Conservation (phyloP, 2,329 filamentous ascomycete genomes). For the Claviceps quebecensis region DNA sequence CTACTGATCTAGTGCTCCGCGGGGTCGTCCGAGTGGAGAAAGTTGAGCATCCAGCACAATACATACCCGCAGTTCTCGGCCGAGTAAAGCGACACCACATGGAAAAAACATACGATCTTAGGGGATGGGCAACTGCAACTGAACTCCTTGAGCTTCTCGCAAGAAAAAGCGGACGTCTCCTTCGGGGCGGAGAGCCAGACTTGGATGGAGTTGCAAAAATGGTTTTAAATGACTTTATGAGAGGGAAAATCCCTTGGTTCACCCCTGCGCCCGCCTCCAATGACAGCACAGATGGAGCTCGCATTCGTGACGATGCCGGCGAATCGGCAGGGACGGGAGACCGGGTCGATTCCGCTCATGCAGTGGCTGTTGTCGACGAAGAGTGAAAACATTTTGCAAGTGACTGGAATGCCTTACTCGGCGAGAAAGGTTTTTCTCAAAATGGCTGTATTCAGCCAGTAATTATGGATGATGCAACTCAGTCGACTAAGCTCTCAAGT, state of each 20-base stretch:
- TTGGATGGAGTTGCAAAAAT: conserved; percentile 92
- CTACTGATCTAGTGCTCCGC: conserved; percentile 75
- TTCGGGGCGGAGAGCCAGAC: conserved; percentile 90
- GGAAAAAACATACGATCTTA: conserved; percentile 83
- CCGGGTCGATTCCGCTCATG: conserved; percentile 35
- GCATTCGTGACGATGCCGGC: conserved; percentile 66
- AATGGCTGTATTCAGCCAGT: neutral
- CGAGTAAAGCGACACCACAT: conserved; percentile 78
- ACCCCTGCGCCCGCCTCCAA: conserved; percentile 58
- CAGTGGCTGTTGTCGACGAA: conserved; percentile 3
- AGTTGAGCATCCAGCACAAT: conserved; percentile 91
- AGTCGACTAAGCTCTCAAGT: neutral
- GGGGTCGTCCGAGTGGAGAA: conserved; percentile 92
- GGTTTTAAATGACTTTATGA: conserved; percentile 89
- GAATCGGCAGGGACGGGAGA: conserved; percentile 80
- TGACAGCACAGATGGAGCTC: conserved; percentile 35
- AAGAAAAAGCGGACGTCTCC: conserved; percentile 69
- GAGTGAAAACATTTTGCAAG: neutral
- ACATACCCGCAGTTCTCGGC: conserved; percentile 69
- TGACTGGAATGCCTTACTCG: neutral
- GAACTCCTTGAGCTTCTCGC: conserved; percentile 81
- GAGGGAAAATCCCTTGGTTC: conserved; percentile 95
- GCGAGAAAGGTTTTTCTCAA: neutral
- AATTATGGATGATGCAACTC: neutral
- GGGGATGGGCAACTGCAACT: conserved; percentile 59